Percentiles rank a stretch among this genome's conserved stretches.
Evolutionary conservation across 345 rosid genomes (phyloP).

Genomic region (Angophora floribunda): DNA sequence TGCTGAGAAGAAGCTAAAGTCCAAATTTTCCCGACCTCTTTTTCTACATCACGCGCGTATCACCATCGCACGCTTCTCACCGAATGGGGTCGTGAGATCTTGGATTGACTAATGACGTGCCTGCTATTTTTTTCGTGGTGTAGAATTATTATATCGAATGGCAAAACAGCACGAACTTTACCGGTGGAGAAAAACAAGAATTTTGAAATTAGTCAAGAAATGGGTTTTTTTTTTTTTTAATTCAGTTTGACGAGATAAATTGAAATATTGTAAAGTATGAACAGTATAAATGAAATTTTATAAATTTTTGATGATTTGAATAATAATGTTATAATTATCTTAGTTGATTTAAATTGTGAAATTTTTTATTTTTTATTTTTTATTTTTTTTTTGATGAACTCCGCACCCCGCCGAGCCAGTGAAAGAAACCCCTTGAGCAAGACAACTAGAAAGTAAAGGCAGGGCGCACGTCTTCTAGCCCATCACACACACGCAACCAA

Average conservation of each 20-base stretch:
- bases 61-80: not conserved
- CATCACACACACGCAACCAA: too few relatives aligned
- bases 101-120: not conserved
- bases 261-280: not conserved
- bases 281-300: not conserved
- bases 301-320: not conserved
- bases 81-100: not conserved
- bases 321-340: not conserved
- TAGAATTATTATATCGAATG: not conserved
- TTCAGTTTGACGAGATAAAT: not conserved
- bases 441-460: too few relatives aligned
- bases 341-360: not conserved
- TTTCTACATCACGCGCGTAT: not conserved
- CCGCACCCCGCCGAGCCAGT: too few relatives aligned
- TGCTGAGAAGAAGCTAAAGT: not conserved
- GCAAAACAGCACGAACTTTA: not conserved
- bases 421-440: too few relatives aligned
- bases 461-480: too few relatives aligned
- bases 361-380: fast-evolving
- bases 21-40: not conserved
- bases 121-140: not conserved
- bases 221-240: not conserved
- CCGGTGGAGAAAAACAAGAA: not conserved
- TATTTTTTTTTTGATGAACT: too few relatives aligned
- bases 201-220: not conserved